phyloP scores from a whole-genome alignment of 228 moss, liverwort and hornwort species.

The Sphagnum fallax region DNA sequence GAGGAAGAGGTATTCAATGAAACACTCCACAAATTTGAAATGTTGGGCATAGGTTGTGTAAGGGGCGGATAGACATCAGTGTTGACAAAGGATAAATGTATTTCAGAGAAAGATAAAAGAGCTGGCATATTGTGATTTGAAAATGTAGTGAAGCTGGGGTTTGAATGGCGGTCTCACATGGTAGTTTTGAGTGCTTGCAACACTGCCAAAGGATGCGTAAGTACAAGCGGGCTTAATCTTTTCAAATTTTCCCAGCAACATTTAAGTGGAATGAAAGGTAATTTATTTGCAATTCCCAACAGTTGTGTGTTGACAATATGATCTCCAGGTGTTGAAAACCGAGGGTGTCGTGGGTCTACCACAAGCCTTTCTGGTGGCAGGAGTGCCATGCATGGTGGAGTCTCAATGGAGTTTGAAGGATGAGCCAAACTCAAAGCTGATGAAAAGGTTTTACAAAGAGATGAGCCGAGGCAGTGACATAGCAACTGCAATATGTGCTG shows the following conservation, averaged over 20 bases:
- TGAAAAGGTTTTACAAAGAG: conserved; percentile 18
- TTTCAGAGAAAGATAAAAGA: too few relatives aligned
- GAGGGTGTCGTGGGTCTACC: conserved; percentile 27
- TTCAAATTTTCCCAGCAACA: neutral
- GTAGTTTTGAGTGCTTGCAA: conserved; percentile 22
- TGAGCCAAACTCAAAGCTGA: conserved; percentile 13
- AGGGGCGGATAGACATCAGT: neutral
- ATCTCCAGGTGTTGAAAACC: conserved; percentile 14
- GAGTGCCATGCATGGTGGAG: conserved; percentile 24
- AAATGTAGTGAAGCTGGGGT: conserved; percentile 9
- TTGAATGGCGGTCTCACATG: conserved; percentile 13
- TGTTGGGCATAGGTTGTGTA: conserved; percentile 2
- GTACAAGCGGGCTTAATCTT: neutral
- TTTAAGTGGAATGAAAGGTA: neutral
- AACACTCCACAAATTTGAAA: conserved; percentile 1
- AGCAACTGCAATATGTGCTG: conserved; percentile 11
- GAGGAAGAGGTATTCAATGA: neutral
- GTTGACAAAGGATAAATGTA: too few relatives aligned
- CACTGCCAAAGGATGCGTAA: conserved; percentile 14
- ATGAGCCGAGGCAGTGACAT: conserved; percentile 17
- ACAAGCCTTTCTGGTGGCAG: conserved; percentile 19
- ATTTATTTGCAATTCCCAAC: too few relatives aligned
- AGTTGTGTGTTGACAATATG: too few relatives aligned
- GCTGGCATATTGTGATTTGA: conserved; percentile 1
- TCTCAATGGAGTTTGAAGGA: conserved; percentile 15